phyloP scores from a whole-genome alignment of 169 alveolate species.

The Miamiensis avidus region DNA sequence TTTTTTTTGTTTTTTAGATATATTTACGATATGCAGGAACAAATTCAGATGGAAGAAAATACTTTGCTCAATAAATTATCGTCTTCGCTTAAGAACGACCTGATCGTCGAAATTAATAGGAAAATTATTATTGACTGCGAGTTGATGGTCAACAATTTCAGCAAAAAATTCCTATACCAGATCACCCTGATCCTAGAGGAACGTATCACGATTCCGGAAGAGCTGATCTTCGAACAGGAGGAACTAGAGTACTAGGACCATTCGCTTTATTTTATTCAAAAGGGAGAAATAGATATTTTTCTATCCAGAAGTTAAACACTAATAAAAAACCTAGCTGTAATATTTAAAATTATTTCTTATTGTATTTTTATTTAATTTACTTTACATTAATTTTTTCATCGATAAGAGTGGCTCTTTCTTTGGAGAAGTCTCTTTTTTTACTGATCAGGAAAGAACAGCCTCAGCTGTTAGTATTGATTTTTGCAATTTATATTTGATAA shows the following conservation, averaged over 20 bases:
- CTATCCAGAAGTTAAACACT: conserved; percentile 57
- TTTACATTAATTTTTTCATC: background rate
- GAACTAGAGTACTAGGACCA: conserved; percentile 32
- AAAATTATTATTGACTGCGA: conserved; percentile 52
- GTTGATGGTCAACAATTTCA: conserved; percentile 47
- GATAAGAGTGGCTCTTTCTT: conserved; percentile 34
- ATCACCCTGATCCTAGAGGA: conserved; percentile 51
- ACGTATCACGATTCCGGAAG: conserved; percentile 66
- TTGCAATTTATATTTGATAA: conserved; percentile 34
- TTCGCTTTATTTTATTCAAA: conserved; percentile 65
- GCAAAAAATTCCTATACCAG: conserved; percentile 46
- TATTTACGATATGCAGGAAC: conserved; percentile 65
- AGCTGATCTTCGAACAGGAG: conserved; percentile 61
- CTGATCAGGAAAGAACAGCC: conserved; percentile 56
- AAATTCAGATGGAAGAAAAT: conserved; percentile 59
- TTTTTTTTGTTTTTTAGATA: no score
- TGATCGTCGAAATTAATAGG: conserved; percentile 65
- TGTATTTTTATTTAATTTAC: background rate
- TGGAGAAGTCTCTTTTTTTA: conserved; percentile 81
- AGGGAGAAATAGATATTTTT: conserved; percentile 67
- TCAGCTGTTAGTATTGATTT: conserved; percentile 62
- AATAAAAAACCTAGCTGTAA: conserved; percentile 55
- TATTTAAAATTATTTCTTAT: conserved; percentile 10
- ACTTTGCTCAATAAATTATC: conserved; percentile 64
- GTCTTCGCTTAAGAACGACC: conserved; percentile 68